phyloP scores from a whole-genome alignment of 139 green algal species.

The Chlamydomonas sphaeroides region DNA sequence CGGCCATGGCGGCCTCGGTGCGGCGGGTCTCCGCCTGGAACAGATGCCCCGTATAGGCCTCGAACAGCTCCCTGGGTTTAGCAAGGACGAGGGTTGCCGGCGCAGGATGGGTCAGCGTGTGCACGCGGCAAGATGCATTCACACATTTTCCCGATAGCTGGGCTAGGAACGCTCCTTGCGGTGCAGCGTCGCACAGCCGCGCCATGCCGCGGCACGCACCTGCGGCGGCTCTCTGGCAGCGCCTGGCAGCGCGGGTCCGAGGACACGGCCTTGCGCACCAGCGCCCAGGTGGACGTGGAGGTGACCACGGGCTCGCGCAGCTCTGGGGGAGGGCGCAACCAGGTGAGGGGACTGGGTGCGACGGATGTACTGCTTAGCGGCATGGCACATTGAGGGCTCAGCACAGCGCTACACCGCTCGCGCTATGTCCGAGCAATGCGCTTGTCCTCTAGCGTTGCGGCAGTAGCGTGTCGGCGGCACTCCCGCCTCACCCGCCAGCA shows the following conservation, averaged over 20 bases:
- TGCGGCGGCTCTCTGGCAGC: conserved; percentile 14
- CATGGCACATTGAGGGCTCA: no score
- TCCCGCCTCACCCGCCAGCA: conserved; percentile 36
- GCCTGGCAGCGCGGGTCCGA: conserved; percentile 27
- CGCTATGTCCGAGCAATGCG: no score
- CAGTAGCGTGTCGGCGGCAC: no score
- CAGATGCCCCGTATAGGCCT: conserved; percentile 35
- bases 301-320: conserved; percentile 32
- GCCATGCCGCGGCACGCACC: not conserved
- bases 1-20: not conserved
- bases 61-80: conserved; percentile 57
- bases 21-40: conserved; percentile 1
- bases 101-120: no score
- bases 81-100: no score
- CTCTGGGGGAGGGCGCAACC: not conserved
- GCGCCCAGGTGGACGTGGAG: conserved; percentile 36
- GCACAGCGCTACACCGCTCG: no score
- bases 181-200: no score
- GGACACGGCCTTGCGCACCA: conserved; percentile 21
- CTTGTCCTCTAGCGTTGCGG: no score
- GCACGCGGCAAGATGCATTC: no score
- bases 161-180: no score
- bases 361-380: no score
- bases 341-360: not conserved
- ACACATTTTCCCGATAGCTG: no score